Evolutionary conservation across 2,329 filamentous ascomycete genomes (phyloP).

Genomic region (Monilinia vaccinii-corymbosi): DNA sequence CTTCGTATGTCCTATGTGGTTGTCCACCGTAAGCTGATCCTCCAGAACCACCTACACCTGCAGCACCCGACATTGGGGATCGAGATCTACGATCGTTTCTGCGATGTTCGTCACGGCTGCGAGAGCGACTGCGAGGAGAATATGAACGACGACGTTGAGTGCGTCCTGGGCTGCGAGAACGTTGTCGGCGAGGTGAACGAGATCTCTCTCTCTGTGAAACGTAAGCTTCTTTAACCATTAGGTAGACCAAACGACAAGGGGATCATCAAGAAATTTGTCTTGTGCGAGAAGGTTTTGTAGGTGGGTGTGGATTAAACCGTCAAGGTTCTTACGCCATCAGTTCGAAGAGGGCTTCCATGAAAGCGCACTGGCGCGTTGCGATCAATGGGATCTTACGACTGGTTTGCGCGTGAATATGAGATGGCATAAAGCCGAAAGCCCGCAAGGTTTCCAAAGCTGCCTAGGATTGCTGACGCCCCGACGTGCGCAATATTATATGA

Average conservation of each 20-base stretch:
- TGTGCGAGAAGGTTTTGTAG: background rate
- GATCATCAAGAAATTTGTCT: slow-evolving; percentile 20
- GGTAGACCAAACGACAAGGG: background rate
- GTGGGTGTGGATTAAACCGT: slow-evolving; percentile 11
- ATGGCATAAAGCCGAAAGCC: slow-evolving; percentile 5
- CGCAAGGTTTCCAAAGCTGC: background rate
- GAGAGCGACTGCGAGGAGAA: slow-evolving; percentile 69
- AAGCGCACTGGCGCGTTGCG: slow-evolving; percentile 8
- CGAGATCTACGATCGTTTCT: slow-evolving; percentile 68
- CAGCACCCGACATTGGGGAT: slow-evolving; percentile 72
- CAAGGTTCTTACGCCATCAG: slow-evolving; percentile 16
- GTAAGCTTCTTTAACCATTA: slow-evolving; percentile 28
- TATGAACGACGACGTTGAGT: slow-evolving; percentile 65
- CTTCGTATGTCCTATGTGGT: slow-evolving; percentile 72
- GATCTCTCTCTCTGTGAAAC: slow-evolving; percentile 66
- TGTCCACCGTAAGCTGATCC: slow-evolving; percentile 56
- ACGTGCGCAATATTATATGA: slow-evolving; percentile 2
- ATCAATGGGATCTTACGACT: slow-evolving; percentile 5
- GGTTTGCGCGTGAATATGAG: slow-evolving; percentile 7
- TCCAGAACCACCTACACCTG: slow-evolving; percentile 57
- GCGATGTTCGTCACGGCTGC: slow-evolving; percentile 69
- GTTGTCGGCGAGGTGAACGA: slow-evolving; percentile 77
- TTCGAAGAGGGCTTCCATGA: slow-evolving; percentile 7
- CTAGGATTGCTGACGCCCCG: background rate
- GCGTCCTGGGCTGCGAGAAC: slow-evolving; percentile 43